Base-by-base conservation (phyloP, 805 yeast genomes). In the Huiozyma sinensis region DNA sequence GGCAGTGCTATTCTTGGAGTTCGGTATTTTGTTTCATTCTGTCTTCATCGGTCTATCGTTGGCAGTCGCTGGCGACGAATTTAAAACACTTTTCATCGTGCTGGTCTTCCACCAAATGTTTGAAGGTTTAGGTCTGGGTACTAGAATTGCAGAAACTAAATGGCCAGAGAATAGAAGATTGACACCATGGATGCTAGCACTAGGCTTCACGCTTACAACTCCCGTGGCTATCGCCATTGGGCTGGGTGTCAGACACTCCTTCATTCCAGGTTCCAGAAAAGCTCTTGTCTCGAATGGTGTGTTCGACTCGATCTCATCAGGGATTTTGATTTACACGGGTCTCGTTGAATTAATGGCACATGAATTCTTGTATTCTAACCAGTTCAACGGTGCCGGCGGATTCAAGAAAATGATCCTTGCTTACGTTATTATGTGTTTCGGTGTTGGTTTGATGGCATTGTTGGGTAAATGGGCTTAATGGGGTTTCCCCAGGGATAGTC, bases 121-220 rank as follows among this genome's bases (percentile, higher is more conserved):
- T 55, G 90, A 83, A 66, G 90, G 90, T 50, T 69, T 83, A 43
- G 90, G 90, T 52, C 70, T 82, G 49, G 89, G 90, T 31, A 71
- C 89, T 8, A 72, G 92, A 58, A 62, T 80, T 40, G 76, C 83
- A 1, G 69, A 71, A 33, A 75, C 78, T 13, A 66, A 69, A 2
- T 81, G 81, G 75, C 81, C 83, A 7, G 50, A 53, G 28, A 43
- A 40, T 37, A 64, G 60, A 50, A 61, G 56, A 45, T 58, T 66
- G 44, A 71, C 72, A 41, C 63, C 63, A 28, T 78, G 73, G 62
- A 47, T 66, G 1, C 60, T 77, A 45, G 74, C 75, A 38, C 12
- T 68, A 30, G 77, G 66, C 7, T 81, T 75, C 53, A 70, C 76
- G 9, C 45, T 83, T 24, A 72, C 81, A 24, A 82, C 90, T 3